Base-by-base conservation (phyloP, 495 filamentous ascomycete genomes). In the Penicillium waksmanii region DNA sequence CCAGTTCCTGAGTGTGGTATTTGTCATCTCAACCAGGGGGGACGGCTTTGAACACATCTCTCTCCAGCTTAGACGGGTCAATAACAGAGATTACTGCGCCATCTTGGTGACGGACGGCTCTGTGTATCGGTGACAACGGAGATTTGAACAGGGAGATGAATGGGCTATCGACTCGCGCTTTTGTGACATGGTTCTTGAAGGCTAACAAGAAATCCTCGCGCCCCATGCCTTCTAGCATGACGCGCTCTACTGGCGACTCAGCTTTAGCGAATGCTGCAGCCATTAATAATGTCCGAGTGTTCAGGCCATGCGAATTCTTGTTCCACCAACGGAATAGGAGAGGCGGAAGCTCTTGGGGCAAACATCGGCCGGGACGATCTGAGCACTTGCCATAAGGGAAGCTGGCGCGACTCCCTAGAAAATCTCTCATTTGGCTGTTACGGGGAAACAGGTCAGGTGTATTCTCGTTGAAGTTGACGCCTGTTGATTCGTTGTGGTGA, bases 271-370 rank as follows among this genome's bases (percentile, higher is more conserved):
- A 79, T 1, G 67, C 36, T 0, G 64, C 73, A 17, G 74, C 73
- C 2, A 67, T 18, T 15, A 73, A 61, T 0, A 59, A 0, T 2
- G 9, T 51, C 3, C 55, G 57, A 0, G 56, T 63, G 44, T 78
- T 80, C 11, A 71, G 50, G 4, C 77, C 77, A 50, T 75, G 71
- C 0, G 70, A 73, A 1, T 72, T 57, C 11, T 59, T 44, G 33
- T 77, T 78, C 3, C 62, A 72, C 70, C 74, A 79, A 13, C 77
- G 60, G 23, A 68, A 79, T 6, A 79, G 51, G 0, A 78, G 17
- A 1, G 58, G 63, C 17, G 75, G 75, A 0, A 69, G 13, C 21
- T 66, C 48, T 2, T 49, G 18, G 1, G 19, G n/a, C 15, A 35
- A 11, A 12, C 56, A 55, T 27, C 25, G 36, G 0, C 56, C 58